Evolutionary conservation across 257 asterid species (phyloP), one percentile per base, ranked within the genome.

Genomic region (Handroanthus guayacan): DNA sequence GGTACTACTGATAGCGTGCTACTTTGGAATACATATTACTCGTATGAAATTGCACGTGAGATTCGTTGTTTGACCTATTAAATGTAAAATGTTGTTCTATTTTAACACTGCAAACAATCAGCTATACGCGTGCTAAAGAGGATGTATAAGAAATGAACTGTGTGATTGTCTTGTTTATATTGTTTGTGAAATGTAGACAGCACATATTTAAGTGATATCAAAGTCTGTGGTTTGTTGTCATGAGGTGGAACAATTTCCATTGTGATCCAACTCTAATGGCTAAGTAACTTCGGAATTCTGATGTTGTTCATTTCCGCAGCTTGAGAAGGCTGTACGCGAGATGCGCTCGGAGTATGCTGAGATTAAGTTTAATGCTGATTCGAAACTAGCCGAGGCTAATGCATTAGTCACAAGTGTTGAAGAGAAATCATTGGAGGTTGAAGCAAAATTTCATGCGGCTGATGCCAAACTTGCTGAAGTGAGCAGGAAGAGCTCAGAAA

Each of bases 391-490:
- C 47, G 99, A 87, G 85, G 97, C 99, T 69, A 83, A 87, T 84
- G 92, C 98, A 55, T 78, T 95, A 67, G 90, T 89, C 56, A 80
- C 92, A 63, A 89, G 91, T 55, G 82, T 92, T 77, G 97, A 90
- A 82, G 97, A 71, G 78, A 78, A 71, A 82, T 93, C 97, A 18
- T 78, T 93, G 90, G 97, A 90, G 92, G 90, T 93, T 39, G 98
- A 95, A 83, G 92, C 95, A 34, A 90, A 91, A 82, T 65, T 89
- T 79, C 92, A 77, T 75, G 91, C 97, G 38, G 97, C 91, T 69
- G 99, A 93, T 74, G 91, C 96, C 72, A 93, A 91, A 84, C 88
- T 90, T 84, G 98, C 99, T 58, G 99, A 94, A 82, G 88, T 90
- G 80, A 89, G 87, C 83, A 88, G 95, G 81, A 93, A 91, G 88